A percentile compares a stretch with the other conserved stretches of the same genome.
phyloP scores from a whole-genome alignment of 2,329 filamentous ascomycete genomes.

The Talaromyces sp. region DNA sequence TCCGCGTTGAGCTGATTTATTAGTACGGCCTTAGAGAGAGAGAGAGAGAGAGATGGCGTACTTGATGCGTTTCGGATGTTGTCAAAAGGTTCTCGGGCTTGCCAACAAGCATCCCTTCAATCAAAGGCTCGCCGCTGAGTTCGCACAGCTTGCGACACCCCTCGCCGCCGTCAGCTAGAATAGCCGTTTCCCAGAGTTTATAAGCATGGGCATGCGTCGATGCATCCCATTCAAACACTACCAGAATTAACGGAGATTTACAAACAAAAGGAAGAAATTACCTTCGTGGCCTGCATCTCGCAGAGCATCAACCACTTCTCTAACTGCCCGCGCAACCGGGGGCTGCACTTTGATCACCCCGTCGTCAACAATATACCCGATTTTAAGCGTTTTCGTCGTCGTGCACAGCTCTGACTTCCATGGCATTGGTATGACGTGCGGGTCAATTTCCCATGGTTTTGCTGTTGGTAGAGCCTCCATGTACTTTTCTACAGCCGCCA shows the following conservation, averaged over 20 bases:
- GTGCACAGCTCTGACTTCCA: constrained; percentile 26
- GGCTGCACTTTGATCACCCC: constrained; percentile 57
- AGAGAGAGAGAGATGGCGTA: constrained; percentile 7
- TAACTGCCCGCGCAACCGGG: constrained; percentile 53
- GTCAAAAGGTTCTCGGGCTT: constrained; percentile 21
- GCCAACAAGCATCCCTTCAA: constrained; percentile 32
- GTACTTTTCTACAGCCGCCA: constrained; percentile 24
- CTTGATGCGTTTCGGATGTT: constrained; percentile 22
- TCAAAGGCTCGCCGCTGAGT: constrained; percentile 26
- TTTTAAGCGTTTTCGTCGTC: constrained; percentile 40
- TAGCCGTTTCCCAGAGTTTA: constrained; percentile 26
- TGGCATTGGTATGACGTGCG: constrained; percentile 29
- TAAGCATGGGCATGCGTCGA: constrained; percentile 23
- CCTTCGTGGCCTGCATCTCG: constrained; percentile 52
- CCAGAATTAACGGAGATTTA: neutral
- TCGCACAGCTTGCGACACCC: constrained; percentile 22
- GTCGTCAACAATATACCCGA: constrained; percentile 58
- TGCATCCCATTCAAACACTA: constrained; percentile 29
- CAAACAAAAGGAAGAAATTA: constrained; percentile 19
- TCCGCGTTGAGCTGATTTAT: constrained; percentile 19
- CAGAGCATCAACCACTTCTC: constrained; percentile 48
- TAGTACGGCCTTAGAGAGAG: neutral
- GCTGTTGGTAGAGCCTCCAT: constrained; percentile 28
- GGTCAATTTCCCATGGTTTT: constrained; percentile 29
- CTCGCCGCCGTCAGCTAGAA: constrained; percentile 29